Percentiles rank a stretch among this genome's conserved stretches.
Evolutionary conservation across 306 rosid species (phyloP).

Genomic region (Astragalus membranaceus): DNA sequence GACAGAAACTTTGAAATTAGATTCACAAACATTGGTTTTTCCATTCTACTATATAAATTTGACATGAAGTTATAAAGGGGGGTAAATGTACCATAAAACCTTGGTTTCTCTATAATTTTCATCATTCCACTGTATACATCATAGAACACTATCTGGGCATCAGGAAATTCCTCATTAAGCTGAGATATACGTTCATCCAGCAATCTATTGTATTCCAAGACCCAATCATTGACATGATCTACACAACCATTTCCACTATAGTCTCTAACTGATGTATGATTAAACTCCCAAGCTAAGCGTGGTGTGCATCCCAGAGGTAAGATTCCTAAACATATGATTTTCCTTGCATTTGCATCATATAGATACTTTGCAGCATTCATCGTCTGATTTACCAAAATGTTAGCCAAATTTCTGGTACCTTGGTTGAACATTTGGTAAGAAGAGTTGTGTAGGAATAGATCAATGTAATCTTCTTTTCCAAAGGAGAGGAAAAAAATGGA

Average conservation of each 20-base stretch:
- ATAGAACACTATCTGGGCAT: constrained; percentile 58
- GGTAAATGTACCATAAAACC: constrained; percentile 41
- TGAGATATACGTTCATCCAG: constrained; percentile 32
- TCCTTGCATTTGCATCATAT: constrained; percentile 53
- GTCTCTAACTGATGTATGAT: constrained; percentile 5
- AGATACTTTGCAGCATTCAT: constrained; percentile 54
- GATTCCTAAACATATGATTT: constrained; percentile 65
- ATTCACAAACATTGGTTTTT: too few relatives aligned
- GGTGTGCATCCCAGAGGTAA: constrained; percentile 80
- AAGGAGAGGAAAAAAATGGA: constrained; percentile 69
- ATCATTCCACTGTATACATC: constrained; percentile 59
- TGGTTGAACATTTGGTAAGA: constrained; percentile 16
- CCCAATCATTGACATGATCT: constrained; percentile 47
- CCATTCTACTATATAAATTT: too few relatives aligned
- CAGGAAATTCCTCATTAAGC: constrained; percentile 44
- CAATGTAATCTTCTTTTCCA: constrained; percentile 71
- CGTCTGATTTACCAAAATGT: constrained; percentile 60
- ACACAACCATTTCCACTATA: constrained; percentile 33
- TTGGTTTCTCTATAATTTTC: constrained; percentile 49
- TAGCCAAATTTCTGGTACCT: constrained; percentile 30
- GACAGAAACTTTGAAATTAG: not conserved
- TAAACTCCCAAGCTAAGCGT: constrained; percentile 24
- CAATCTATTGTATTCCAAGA: constrained; percentile 51
- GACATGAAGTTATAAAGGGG: not conserved
- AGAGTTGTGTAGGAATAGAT: constrained; percentile 41